Base-by-base conservation (phyloP, 2,329 filamentous ascomycete species). In the Venturiaceae sp. region DNA sequence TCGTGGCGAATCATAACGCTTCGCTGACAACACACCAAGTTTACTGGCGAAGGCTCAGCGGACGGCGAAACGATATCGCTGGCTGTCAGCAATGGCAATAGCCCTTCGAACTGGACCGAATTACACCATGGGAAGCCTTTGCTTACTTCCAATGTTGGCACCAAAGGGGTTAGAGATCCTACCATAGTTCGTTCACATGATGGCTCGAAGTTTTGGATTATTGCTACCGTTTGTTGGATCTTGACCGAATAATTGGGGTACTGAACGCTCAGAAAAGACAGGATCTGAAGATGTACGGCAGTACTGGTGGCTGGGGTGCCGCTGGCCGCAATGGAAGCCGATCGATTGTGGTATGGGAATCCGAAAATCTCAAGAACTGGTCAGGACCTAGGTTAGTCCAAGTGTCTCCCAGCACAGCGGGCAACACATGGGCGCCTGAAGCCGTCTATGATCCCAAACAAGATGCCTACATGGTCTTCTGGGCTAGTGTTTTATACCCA, bases 401-500 rank as follows among this genome's bases (percentile, higher is more conserved):
- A 19, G 34, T 58, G 23, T 47, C 55, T 14, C 55, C 55, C 23
- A 8, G 13, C n/a, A 58, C 55, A 47, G 55, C 32, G 55, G 55
- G 55, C 9, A 58, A 53, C 19, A 53, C 55, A 16, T 58, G 55
- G 55, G 55, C 55, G 34, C 55, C 55, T 23, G 44, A 58, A 47
- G 55, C 55, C 1, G 34, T 58, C 37, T 58, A 58, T 32, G 55
- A 58, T 13, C 23, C 55, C n/a, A 23, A 28, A 16, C 14, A n/a
- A 26, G 16, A 19, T 13, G 23, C 46, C 3, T 58, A 58, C 32
- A 37, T 34, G 32, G 9, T 47, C 28, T 37, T 58, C 41, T 58
- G 55, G 55, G 55, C 55, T 14, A 30, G 21, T 33, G 8, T 26
- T 23, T 21, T 58, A 8, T 58, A 58, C 21, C 55, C 55, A 6